Evolutionary conservation across 805 yeast species (phyloP), one percentile per base, ranked within the genome.

Genomic region (Monosporozyma servazzii): DNA sequence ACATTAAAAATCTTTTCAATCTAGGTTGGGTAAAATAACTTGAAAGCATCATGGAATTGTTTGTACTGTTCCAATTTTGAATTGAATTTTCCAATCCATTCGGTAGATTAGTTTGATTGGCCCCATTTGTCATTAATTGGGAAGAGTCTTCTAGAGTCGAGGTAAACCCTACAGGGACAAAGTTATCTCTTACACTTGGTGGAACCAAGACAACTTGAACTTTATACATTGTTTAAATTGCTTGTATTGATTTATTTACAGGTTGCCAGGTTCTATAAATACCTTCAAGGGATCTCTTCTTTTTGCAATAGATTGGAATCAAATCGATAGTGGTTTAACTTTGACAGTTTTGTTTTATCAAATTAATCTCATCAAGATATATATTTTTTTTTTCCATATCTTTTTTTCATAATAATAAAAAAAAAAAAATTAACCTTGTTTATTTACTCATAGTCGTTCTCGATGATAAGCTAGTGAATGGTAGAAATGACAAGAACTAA

Each of bases 1-100:
- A 72, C 60, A 83, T 87, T 20, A 87, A 73, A 59, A 87, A 84
- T 64, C 81, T 81, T 60, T 73, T 72, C 53, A 58, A 61, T 56
- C 50, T 69, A 27, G 56, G 51, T 25, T 54, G 56, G n/a, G 55
- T 50, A 27, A 52, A 49, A 25, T 47, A 50, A 27, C 50, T 48
- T 29, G 56, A 42, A 23, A 50, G 44, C n/a, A 53, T 44, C 43
- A 55, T 48, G 2, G 62, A 51, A 36, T 51, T 57, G 39, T 49
- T 48, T 30, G 45, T 29, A 33, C 48, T 42, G 29, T 43, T 50
- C 40, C 20, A 41, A 27, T 44, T 45, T 44, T 51, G 56, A 8
- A 48, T 40, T n/a, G 48, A 37, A 17, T 17, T 29, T n/a, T 51
- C 58, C 62, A 56, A 57, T 37, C 45, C 39, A 18, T 53, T 43